Conservation (phyloP, 139 green algal species). For the Desmodesmus armatus region DNA sequence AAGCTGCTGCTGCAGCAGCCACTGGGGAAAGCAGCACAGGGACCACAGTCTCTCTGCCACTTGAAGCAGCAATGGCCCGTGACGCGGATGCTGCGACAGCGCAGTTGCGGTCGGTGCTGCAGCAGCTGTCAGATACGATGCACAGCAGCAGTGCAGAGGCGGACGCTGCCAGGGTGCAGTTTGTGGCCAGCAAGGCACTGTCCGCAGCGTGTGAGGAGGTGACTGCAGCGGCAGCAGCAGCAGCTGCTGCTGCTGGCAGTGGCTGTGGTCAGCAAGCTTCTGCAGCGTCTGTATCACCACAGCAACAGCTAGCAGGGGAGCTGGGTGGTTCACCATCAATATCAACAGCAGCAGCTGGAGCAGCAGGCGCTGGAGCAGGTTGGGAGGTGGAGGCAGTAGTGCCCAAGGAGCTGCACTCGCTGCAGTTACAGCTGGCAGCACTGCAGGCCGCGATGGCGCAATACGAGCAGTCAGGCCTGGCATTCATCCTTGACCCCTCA, state of each 20-base stretch:
- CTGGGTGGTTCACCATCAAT: not conserved
- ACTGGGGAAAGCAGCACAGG: too few species aligned
- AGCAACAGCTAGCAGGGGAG: constrained; percentile 23
- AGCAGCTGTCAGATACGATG: not conserved
- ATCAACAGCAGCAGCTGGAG: not conserved
- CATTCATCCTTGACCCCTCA: constrained; percentile 5
- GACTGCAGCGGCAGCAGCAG: not conserved
- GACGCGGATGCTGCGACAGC: not conserved
- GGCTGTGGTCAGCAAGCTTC: not conserved
- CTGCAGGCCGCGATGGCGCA: not conserved
- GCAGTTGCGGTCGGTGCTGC: not conserved
- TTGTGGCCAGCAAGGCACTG: constrained; percentile 10
- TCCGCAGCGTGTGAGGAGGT: not conserved
- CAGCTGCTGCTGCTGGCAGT: not conserved
- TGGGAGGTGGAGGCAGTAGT: not conserved
- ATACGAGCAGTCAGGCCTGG: constrained; percentile 23
- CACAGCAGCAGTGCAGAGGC: not conserved
- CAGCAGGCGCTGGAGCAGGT: not conserved
- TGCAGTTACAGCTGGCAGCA: not conserved
- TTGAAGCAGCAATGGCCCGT: not conserved
- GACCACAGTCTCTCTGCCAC: too few species aligned
- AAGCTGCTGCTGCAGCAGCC: not conserved
- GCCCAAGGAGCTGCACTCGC: too few species aligned
- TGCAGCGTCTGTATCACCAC: not conserved
- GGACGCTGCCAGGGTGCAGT: constrained; percentile 22